Evolutionary conservation across 2,329 filamentous ascomycete genomes (phyloP).

Genomic region (Aspergillus texensis): DNA sequence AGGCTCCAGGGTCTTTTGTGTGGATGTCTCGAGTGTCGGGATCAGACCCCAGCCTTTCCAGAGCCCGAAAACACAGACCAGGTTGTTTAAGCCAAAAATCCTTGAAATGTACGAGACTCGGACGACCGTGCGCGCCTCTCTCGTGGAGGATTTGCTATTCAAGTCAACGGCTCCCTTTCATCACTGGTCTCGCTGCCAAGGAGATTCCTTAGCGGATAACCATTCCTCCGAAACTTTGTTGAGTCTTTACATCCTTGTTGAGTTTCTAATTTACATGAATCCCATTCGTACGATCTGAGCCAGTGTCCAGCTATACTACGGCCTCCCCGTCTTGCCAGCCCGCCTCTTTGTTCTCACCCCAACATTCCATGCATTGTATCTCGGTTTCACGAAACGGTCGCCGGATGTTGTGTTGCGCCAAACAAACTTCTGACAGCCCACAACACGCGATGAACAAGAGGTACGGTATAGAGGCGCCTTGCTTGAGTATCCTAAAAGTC

Average conservation of each 20-base stretch:
- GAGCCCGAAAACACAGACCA: conserved; percentile 11
- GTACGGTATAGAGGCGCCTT: background rate
- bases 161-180: conserved; percentile 10
- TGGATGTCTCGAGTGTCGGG: background rate
- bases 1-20: conserved; percentile 6
- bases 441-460: conserved; percentile 14
- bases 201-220: background rate
- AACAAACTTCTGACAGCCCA: conserved; percentile 25
- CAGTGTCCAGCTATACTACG: conserved; percentile 1
- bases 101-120: conserved; percentile 3
- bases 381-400: conserved; percentile 27
- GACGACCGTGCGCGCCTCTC: conserved; percentile 10
- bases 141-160: conserved; percentile 7
- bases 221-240: conserved; percentile 4
- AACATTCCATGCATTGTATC: conserved; percentile 20
- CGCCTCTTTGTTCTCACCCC: conserved; percentile 11
- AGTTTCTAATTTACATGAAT: background rate
- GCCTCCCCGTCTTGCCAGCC: conserved; percentile 5
- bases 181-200: conserved; percentile 7
- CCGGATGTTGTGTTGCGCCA: conserved; percentile 23
- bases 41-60: background rate
- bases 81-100: background rate
- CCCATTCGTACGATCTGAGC: background rate
- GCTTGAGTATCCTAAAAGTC: background rate
- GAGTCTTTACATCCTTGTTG: conserved; percentile 3